Conservation (phyloP, 2,329 filamentous ascomycete species). For the Pyrenochaeta sp. region DNA sequence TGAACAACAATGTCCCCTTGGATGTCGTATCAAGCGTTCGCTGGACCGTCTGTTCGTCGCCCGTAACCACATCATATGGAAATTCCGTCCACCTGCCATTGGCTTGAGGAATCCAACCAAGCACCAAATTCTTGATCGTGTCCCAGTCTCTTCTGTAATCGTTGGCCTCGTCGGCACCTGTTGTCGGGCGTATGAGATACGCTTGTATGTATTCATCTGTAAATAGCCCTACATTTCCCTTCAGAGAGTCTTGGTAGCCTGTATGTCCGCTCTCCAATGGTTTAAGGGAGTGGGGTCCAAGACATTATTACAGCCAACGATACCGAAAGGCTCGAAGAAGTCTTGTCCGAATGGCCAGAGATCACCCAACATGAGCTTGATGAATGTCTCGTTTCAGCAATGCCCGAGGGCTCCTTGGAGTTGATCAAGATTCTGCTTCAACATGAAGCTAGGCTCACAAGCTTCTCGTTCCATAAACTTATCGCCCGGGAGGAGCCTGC, state of each 20-base stretch:
- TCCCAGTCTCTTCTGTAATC: background rate
- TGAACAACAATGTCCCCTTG: background rate
- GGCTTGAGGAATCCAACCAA: background rate
- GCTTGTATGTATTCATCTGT: background rate
- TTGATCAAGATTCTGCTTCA: background rate
- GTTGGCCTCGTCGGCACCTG: background rate
- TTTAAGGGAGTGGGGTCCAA: background rate
- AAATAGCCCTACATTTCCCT: background rate
- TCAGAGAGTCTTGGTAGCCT: background rate
- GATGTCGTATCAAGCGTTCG: background rate
- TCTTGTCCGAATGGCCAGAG: background rate
- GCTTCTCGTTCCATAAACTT: background rate
- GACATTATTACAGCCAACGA: background rate
- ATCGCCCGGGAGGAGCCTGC: constrained; percentile 1
- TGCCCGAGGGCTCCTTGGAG: background rate
- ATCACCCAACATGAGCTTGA: constrained; percentile 1
- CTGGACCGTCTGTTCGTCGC: background rate
- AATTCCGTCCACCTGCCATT: background rate
- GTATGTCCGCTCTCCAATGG: background rate
- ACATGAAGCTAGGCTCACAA: constrained; percentile 1
- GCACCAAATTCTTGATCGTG: background rate
- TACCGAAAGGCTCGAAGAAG: background rate
- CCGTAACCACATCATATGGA: background rate
- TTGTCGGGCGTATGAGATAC: constrained; percentile 2
- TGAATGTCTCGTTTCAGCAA: background rate